Evolutionary conservation across 176 grass and related monocot species (phyloP).

Genomic region (Panicum miliaceum): DNA sequence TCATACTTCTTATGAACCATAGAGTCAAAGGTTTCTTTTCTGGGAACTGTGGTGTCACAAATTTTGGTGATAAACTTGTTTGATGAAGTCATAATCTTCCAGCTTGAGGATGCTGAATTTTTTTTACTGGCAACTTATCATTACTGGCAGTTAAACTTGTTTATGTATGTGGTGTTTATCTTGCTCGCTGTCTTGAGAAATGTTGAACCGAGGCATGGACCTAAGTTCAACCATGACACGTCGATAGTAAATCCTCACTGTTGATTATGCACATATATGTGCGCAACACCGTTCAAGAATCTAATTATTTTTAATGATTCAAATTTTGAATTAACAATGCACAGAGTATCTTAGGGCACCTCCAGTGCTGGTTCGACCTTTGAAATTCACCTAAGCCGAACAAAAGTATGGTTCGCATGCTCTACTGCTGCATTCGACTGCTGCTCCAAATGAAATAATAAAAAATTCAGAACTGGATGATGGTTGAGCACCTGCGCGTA

Average conservation of each 20-base stretch:
- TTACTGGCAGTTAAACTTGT: background rate
- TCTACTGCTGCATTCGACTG: too few relatives aligned
- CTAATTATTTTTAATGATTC: background rate
- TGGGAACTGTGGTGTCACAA: background rate
- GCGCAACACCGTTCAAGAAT: background rate
- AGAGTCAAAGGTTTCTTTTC: background rate
- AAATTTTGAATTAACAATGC: background rate
- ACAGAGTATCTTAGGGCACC: background rate
- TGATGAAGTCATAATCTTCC: background rate
- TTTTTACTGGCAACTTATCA: constrained; percentile 16
- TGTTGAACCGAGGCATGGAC: background rate
- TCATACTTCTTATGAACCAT: constrained; percentile 16
- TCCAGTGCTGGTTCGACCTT: too few relatives aligned
- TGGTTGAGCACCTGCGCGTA: too few relatives aligned
- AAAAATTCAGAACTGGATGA: too few relatives aligned
- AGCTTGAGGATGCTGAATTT: background rate
- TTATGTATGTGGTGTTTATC: background rate
- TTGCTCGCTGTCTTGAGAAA: background rate
- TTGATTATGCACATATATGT: background rate
- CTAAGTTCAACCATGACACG: background rate
- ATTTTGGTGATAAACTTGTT: background rate
- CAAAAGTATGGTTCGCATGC: too few relatives aligned
- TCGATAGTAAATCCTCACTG: background rate
- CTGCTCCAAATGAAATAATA: too few relatives aligned
- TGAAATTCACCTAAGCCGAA: too few relatives aligned